phyloP scores from a whole-genome alignment of 129 eudicot species.

The Ambrosia trifida region DNA sequence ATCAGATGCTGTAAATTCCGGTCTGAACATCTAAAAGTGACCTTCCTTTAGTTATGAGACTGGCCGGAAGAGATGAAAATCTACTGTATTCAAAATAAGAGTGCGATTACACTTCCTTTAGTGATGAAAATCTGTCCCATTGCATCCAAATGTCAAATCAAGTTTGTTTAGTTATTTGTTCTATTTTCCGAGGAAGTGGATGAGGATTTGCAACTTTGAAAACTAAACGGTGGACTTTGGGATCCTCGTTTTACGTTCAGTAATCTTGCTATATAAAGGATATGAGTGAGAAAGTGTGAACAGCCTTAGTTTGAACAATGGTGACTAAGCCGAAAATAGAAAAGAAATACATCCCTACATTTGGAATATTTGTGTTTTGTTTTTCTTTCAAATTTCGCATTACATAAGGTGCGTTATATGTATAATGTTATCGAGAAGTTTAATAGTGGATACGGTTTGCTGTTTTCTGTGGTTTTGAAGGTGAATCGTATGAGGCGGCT shows the following conservation, averaged over 20 bases:
- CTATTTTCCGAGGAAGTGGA: slow-evolving; percentile 10
- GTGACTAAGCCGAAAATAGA: slow-evolving; percentile 12
- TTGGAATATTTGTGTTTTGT: background rate
- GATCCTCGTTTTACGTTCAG: slow-evolving; percentile 10
- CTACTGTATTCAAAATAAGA: background rate
- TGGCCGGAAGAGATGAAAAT: background rate
- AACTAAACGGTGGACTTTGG: background rate
- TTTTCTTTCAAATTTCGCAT: background rate
- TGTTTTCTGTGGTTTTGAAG: slow-evolving; percentile 39
- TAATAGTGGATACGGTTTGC: slow-evolving; percentile 17
- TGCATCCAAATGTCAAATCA: background rate
- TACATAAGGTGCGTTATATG: background rate
- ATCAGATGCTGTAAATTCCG: too few relatives aligned
- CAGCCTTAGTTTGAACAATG: background rate
- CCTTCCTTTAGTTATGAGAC: too few relatives aligned
- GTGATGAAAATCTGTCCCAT: background rate
- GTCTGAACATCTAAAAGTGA: too few relatives aligned
- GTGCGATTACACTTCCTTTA: background rate
- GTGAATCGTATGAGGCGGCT: slow-evolving; percentile 91
- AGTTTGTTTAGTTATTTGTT: slow-evolving; percentile 11
- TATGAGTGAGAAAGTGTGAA: slow-evolving; percentile 8
- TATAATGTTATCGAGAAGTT: background rate
- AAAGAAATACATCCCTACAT: background rate
- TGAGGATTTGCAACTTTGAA: background rate
- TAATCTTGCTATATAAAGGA: slow-evolving; percentile 4